phyloP scores from a whole-genome alignment of 2,329 filamentous ascomycete genomes.

The Alternaria ventricosa region DNA sequence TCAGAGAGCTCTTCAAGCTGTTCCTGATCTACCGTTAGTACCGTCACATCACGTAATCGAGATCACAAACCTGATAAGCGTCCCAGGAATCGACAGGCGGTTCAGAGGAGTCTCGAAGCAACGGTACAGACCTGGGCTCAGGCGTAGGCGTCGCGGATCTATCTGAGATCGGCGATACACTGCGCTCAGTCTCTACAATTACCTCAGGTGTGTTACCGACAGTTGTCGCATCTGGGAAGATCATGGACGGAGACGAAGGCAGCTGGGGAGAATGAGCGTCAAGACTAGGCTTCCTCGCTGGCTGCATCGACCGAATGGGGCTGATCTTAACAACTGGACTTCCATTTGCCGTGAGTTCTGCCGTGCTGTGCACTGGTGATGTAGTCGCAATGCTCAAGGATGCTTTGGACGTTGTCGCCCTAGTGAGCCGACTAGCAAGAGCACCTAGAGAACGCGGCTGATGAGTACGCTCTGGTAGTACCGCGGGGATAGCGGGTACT shows the following conservation, averaged over 20 bases:
- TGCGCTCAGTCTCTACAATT: neutral
- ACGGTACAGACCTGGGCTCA: neutral
- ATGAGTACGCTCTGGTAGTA: neutral
- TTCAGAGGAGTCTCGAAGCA: neutral
- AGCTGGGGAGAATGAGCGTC: neutral
- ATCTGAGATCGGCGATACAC: neutral
- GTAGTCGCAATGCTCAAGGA: slow-evolving; percentile 9
- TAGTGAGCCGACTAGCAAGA: slow-evolving; percentile 16
- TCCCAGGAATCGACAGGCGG: neutral
- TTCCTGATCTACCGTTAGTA: neutral
- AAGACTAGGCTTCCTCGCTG: slow-evolving; percentile 18
- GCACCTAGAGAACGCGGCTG: slow-evolving; percentile 14
- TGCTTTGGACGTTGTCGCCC: slow-evolving; percentile 13
- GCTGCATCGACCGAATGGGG: slow-evolving; percentile 34
- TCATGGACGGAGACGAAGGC: neutral
- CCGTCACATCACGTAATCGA: neutral
- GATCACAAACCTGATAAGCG: neutral
- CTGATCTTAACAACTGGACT: slow-evolving; percentile 11
- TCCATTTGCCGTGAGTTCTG: neutral
- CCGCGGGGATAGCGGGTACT: slow-evolving; percentile 12
- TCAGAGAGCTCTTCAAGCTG: neutral
- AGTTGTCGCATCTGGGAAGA: neutral
- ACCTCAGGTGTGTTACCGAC: neutral
- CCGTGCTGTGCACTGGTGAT: slow-evolving; percentile 10
- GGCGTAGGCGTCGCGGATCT: neutral